Conservation (phyloP, 1,284 basidiomycete genomes). For the Puccinia horiana region DNA sequence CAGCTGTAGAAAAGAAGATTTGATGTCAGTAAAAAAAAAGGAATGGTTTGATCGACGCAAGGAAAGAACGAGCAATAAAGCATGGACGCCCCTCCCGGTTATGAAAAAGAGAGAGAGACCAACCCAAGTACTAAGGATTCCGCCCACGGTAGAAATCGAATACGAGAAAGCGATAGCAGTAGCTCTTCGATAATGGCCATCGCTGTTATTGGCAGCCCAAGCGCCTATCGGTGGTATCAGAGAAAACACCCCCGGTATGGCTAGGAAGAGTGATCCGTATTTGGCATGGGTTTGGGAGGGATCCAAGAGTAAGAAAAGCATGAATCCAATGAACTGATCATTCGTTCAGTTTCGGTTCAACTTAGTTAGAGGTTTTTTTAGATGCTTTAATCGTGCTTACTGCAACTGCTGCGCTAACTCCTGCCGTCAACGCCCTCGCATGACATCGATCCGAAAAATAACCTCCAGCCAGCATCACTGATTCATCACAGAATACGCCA, state of each 20-base stretch:
- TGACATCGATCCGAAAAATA: conserved; percentile 39
- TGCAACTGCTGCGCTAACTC: conserved; percentile 6
- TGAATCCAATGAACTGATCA: conserved; percentile 24
- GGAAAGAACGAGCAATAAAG: too few relatives aligned
- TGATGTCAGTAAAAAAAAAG: neutral
- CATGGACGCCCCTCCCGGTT: too few relatives aligned
- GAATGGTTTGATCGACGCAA: neutral
- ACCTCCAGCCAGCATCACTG: conserved; percentile 38
- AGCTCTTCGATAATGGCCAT: conserved; percentile 34
- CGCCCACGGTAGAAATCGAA: neutral
- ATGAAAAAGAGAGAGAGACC: neutral
- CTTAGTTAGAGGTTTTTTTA: too few relatives aligned
- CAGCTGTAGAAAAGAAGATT: neutral
- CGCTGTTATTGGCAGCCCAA: conserved; percentile 37
- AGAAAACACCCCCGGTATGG: conserved; percentile 28
- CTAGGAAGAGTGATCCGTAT: conserved; percentile 42
- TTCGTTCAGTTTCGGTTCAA: neutral
- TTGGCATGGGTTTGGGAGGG: neutral
- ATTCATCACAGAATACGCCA: neutral
- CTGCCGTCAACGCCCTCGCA: conserved; percentile 22
- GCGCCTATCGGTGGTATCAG: conserved; percentile 19
- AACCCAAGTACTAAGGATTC: conserved; percentile 46
- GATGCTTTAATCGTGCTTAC: too few relatives aligned
- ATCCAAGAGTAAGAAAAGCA: conserved; percentile 14
- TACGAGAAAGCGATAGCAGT: conserved; percentile 22